phyloP scores from a whole-genome alignment of 2,329 filamentous ascomycete genomes.

The Alternaria triticimaculans region DNA sequence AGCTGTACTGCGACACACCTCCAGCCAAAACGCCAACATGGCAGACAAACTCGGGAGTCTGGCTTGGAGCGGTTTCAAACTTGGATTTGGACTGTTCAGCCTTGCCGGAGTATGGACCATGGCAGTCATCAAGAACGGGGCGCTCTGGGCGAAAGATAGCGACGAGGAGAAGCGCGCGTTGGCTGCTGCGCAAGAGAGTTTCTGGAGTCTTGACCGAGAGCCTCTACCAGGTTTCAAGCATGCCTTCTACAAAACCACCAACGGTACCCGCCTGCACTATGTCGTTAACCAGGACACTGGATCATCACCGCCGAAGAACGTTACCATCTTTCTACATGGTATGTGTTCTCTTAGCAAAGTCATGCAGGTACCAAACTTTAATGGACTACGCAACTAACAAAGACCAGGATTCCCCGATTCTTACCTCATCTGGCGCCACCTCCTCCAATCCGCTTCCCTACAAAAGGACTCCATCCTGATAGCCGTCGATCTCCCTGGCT shows the following conservation, averaged over 20 bases:
- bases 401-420: constrained; percentile 63
- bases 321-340: constrained; percentile 64
- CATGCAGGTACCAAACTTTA: not conserved
- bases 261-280: constrained; percentile 63
- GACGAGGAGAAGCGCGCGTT: constrained; percentile 32
- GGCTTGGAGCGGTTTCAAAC: constrained; percentile 35
- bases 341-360: not conserved
- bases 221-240: constrained; percentile 56
- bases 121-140: constrained; percentile 35
- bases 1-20: not conserved
- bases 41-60: constrained; percentile 20
- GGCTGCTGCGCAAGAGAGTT: constrained; percentile 55
- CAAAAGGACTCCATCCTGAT: constrained; percentile 54
- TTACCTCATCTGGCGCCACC: constrained; percentile 60
- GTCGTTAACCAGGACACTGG: constrained; percentile 48
- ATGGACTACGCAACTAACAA: not conserved
- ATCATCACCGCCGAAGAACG: constrained; percentile 33
- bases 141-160: constrained; percentile 34
- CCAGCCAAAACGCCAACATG: constrained; percentile 1
- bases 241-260: constrained; percentile 58
- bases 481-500: constrained; percentile 65
- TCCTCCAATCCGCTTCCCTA: constrained; percentile 52
- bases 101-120: constrained; percentile 27
- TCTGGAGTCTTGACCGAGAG: constrained; percentile 62
- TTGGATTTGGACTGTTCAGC: constrained; percentile 42